phyloP scores from a whole-genome alignment of 2,329 filamentous ascomycete species.

The Fusarium haematococcum region DNA sequence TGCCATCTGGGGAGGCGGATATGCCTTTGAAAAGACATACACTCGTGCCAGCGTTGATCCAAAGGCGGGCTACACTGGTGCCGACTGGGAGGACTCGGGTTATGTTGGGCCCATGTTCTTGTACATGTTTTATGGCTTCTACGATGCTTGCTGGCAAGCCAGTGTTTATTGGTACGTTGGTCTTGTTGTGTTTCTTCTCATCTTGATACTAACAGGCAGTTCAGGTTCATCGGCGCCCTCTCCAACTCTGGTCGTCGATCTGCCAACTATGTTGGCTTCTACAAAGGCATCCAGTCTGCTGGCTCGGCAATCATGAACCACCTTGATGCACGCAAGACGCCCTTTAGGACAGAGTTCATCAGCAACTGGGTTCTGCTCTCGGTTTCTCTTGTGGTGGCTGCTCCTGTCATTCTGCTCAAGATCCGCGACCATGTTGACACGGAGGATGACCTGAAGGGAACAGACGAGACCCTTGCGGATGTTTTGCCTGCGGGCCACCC shows the following conservation, averaged over 20 bases:
- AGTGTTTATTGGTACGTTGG: conserved; percentile 87
- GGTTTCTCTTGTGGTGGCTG: conserved; percentile 79
- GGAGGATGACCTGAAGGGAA: conserved; percentile 86
- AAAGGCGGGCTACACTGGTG: conserved; percentile 12
- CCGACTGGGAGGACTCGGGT: conserved; percentile 73
- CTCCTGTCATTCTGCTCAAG: conserved; percentile 82
- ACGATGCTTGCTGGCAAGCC: conserved; percentile 91
- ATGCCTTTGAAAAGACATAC: conserved; percentile 71
- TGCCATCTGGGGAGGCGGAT: conserved; percentile 85
- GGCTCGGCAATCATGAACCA: conserved; percentile 68
- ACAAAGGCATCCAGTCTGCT: conserved; percentile 84
- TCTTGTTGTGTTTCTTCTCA: conserved; percentile 6
- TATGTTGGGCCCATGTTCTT: conserved; percentile 87
- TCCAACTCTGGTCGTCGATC: conserved; percentile 93
- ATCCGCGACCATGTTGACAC: conserved; percentile 85
- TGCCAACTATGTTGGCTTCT: conserved; percentile 93
- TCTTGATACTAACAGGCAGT: conserved; percentile 11
- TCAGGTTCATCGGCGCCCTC: conserved; percentile 86
- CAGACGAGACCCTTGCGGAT: conserved; percentile 83
- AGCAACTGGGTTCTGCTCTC: conserved; percentile 79
- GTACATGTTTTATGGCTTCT: conserved; percentile 92
- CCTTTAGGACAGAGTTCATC: conserved; percentile 79
- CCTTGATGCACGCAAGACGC: conserved; percentile 51
- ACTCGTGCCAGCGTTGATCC: conserved; percentile 34
- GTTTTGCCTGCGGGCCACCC: conserved; percentile 56